Evolutionary conservation across 2,329 filamentous ascomycete species (phyloP), one percentile per base, ranked within the genome.

Genomic region (Colletotrichum truncatum): DNA sequence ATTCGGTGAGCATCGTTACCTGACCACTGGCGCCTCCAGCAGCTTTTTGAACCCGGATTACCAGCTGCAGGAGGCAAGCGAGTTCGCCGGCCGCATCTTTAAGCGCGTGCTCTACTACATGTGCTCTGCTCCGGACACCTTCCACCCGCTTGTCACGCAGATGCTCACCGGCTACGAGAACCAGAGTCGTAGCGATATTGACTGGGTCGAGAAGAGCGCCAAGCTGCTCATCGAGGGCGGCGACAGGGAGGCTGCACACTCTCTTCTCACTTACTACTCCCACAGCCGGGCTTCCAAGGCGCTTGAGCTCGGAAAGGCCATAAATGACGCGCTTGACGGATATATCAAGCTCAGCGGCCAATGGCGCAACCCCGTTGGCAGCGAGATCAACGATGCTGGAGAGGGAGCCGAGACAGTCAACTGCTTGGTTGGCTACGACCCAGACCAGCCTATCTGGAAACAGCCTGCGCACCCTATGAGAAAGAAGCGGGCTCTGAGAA

Each of bases 391-490:
- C 23, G 74, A 76, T 54, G 66, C 70, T 7, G 74, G 73, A 6
- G 69, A 74, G 26, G 75, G 74, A 2, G 70, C 69, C 7, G 75
- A 76, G 68, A 75, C 74, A 6, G 74, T 76, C n/a, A 77, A 76
- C 48, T 77, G 75, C 45, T 66, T 77, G 7, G 68, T 77, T n/a
- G 75, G 74, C 0, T 64, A 71, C 34, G 69, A 74, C 49, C 73
- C 73, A 12, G 73, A 75, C 26, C 60, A 70, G 67, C 70, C 71
- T 3, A 59, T 64, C 39, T 64, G 60, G 59, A 67, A 59, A 32
- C 64, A 64, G 52, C 52, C 64, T n/a, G 32, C 52, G 46, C 39
- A 58, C 18, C 59, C 48, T 3, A 43, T 28, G 18, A 64, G n/a
- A 18, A 45, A 51, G 16, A 63, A 18, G 43, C 58, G 53, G 28